phyloP scores from a whole-genome alignment of 2,329 filamentous ascomycete genomes.

The Blumeria graminis region DNA sequence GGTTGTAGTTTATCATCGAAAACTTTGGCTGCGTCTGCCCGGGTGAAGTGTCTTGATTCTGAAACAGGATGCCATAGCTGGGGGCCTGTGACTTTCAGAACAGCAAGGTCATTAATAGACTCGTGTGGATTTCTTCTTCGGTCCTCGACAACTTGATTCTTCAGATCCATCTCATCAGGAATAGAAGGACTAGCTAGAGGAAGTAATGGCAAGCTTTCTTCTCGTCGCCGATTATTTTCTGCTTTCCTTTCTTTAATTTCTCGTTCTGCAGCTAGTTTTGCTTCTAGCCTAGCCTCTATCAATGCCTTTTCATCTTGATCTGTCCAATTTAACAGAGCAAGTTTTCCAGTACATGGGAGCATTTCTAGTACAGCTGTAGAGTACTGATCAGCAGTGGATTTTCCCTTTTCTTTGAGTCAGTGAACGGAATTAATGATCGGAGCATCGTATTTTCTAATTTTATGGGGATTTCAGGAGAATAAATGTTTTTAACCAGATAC shows the following conservation, averaged over 20 bases:
- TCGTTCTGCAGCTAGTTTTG: neutral
- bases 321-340: neutral
- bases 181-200: neutral
- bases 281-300: neutral
- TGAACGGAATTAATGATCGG: conserved; percentile 2
- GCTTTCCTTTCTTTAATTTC: neutral
- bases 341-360: conserved; percentile 37
- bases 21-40: conserved; percentile 38
- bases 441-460: conserved; percentile 2
- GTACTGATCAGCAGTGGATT: conserved; percentile 54
- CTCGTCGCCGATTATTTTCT: neutral
- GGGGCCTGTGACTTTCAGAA: conserved; percentile 35
- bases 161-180: conserved; percentile 29
- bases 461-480: neutral
- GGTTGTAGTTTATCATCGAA: conserved; percentile 36
- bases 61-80: conserved; percentile 41
- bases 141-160: conserved; percentile 9
- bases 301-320: neutral
- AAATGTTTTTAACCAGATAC: conserved; percentile 56
- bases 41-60: conserved; percentile 37
- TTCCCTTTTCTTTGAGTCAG: conserved; percentile 29
- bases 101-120: conserved; percentile 38
- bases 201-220: neutral
- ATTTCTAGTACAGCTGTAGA: conserved; percentile 51
- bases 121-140: conserved; percentile 21